phyloP scores from a whole-genome alignment of 805 yeast species.

The Saturnispora zaruensis region DNA sequence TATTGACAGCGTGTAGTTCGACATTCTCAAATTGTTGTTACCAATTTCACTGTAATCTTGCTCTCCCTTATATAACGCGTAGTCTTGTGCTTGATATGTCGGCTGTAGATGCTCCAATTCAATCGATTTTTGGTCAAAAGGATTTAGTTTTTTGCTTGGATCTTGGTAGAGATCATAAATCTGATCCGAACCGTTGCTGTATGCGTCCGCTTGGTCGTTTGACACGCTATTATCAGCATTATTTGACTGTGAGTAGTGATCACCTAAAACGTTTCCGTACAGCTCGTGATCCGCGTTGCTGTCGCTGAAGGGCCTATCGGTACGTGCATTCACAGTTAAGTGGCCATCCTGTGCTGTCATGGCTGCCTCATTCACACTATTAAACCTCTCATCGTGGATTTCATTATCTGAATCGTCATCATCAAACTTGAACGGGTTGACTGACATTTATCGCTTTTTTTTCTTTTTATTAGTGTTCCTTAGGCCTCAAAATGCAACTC shows the following conservation, averaged over 20 bases:
- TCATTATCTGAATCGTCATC: not conserved
- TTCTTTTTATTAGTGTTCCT: not conserved
- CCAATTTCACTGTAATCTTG: not conserved
- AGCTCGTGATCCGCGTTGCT: not conserved
- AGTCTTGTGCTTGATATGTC: not conserved
- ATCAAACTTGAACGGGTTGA: constrained; percentile 7
- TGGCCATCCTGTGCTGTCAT: not conserved
- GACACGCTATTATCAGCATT: not conserved
- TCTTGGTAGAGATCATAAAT: constrained; percentile 1
- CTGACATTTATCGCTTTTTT: not conserved
- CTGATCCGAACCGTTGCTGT: not conserved
- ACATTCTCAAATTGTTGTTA: not conserved
- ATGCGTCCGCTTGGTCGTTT: not conserved
- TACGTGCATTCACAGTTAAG: too few species aligned
- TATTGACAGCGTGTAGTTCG: constrained; percentile 1
- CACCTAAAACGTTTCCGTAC: not conserved
- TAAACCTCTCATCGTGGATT: not conserved
- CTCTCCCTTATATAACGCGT: not conserved
- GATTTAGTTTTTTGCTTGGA: not conserved
- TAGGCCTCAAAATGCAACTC: not conserved
- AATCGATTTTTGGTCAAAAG: not conserved
- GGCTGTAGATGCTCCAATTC: not conserved
- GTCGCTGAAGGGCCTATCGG: not conserved
- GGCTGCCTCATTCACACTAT: not conserved
- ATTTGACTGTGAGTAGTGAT: not conserved